Percentiles rank a stretch among this genome's conserved stretches.
Conservation (phyloP, 2,329 filamentous ascomycete species). For the Tolypocladium capitatum region DNA sequence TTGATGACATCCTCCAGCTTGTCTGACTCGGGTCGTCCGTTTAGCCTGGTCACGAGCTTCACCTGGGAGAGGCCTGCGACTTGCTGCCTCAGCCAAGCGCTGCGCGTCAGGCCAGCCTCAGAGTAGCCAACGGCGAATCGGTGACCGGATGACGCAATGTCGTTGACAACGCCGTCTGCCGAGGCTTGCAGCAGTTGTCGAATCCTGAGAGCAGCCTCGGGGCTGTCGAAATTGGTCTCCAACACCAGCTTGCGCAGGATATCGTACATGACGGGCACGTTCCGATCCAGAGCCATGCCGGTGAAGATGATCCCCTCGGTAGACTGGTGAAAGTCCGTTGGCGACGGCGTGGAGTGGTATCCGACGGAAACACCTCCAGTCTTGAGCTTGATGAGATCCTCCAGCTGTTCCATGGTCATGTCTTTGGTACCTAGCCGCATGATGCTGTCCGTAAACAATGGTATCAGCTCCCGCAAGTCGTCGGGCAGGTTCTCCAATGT, state of each 20-base stretch:
- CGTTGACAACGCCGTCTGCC: constrained; percentile 80
- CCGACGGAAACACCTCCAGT: constrained; percentile 81
- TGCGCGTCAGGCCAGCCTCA: constrained; percentile 62
- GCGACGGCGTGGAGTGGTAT: constrained; percentile 71
- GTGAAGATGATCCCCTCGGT: constrained; percentile 74
- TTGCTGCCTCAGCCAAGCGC: constrained; percentile 65
- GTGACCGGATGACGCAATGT: constrained; percentile 83
- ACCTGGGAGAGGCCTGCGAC: constrained; percentile 85
- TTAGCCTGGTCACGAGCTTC: constrained; percentile 67
- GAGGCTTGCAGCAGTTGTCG: constrained; percentile 75
- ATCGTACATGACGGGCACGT: constrained; percentile 83
- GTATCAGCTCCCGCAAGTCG: constrained; percentile 71
- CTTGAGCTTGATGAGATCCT: constrained; percentile 91
- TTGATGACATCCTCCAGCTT: constrained; percentile 61
- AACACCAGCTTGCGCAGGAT: constrained; percentile 66
- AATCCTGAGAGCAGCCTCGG: constrained; percentile 69
- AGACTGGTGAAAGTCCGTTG: constrained; percentile 54
- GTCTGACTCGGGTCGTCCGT: constrained; percentile 56
- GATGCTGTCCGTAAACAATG: constrained; percentile 81
- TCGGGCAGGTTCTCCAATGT: constrained; percentile 66
- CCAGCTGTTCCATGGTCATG: constrained; percentile 85
- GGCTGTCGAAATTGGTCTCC: constrained; percentile 81
- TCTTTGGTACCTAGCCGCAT: constrained; percentile 85
- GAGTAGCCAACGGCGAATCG: constrained; percentile 74
- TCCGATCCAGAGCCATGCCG: constrained; percentile 79